Conservation (phyloP, 441 rosid species). For the Erodium texanum region DNA sequence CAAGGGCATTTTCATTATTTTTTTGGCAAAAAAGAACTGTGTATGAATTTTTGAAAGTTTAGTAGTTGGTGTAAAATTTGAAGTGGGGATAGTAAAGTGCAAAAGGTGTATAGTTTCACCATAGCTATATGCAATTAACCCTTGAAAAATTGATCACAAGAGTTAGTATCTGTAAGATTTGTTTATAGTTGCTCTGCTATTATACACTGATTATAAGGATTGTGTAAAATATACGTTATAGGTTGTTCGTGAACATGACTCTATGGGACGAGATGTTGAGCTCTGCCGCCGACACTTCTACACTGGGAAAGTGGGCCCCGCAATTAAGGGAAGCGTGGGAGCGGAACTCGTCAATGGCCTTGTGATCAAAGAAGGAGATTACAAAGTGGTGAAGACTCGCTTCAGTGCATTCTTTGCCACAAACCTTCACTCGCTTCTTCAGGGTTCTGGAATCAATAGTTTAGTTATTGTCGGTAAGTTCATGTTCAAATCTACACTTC, state of each 20-base stretch:
- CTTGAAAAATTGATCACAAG: no score
- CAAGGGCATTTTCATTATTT: no score
- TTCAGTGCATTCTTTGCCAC: conserved; percentile 79
- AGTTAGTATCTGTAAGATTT: not conserved
- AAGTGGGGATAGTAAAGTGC: no score
- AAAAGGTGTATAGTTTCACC: no score
- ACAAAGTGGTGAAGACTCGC: conserved; percentile 70
- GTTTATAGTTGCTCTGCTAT: not conserved
- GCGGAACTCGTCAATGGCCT: conserved; percentile 64
- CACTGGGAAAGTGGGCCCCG: conserved; percentile 45
- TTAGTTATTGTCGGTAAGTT: conserved; percentile 53
- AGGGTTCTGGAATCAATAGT: conserved; percentile 33
- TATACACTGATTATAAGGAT: conserved; percentile 3
- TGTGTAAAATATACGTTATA: conserved; percentile 17
- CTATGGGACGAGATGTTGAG: conserved; percentile 71
- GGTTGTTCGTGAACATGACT: conserved; percentile 80
- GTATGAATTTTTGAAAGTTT: no score
- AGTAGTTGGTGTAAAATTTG: no score
- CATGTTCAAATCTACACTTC: conserved; percentile 3
- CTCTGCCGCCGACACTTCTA: conserved; percentile 55
- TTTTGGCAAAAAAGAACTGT: no score
- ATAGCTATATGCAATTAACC: no score
- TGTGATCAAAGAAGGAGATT: conserved; percentile 59
- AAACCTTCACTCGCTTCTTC: conserved; percentile 61
- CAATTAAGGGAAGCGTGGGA: conserved; percentile 45